Evolutionary conservation across 129 eudicot genomes (phyloP), one percentile per base, ranked within the genome.

Genomic region (Helichrysum umbraculigerum): DNA sequence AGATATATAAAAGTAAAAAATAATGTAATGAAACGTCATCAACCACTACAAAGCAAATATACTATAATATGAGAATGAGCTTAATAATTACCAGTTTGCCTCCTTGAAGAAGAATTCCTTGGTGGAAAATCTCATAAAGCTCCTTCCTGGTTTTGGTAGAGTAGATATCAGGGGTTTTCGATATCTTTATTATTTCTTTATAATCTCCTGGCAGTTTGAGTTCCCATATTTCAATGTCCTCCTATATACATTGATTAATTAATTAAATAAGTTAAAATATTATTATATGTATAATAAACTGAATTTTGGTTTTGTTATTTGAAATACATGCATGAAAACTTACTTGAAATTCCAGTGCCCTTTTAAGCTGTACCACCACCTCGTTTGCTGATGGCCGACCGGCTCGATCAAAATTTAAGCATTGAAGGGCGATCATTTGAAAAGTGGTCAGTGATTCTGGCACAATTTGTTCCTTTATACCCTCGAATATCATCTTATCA

Each of bases 381-480:
- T 44, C 17, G 14, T 44, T 12, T 12, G 52, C 52, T 0, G 5
- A 44, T 44, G 52, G 52, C 52, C 52, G 52, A 1, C 3, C 1
- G 0, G 0, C 0, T 3, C 0, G 17, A 44, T 44, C 16, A 44
- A 0, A 0, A 44, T 3, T 0, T 44, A 44, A 12, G 52, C 52
- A 44, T 2, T 44, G 5, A 44, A 44, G 17, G 52, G 52, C 52
- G 4, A 44, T 12, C 15, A 3, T 44, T 44, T 44, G 17, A 44
- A 44, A 44, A 44, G 52, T 44, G 17, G 52, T 44, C 52, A 44
- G 52, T 44, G 52, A 44, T 1, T 44, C 1, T 44, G 17, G 15
- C 1, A 44, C 52, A 44, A 44, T 44, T 44, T 44, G 52, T 44
- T 44, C 17, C 17, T 44, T 44, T 44, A 44, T 44, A 14, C 52